Conservation (phyloP, 2,329 filamentous ascomycete species). For the Sclerotinia nivalis region DNA sequence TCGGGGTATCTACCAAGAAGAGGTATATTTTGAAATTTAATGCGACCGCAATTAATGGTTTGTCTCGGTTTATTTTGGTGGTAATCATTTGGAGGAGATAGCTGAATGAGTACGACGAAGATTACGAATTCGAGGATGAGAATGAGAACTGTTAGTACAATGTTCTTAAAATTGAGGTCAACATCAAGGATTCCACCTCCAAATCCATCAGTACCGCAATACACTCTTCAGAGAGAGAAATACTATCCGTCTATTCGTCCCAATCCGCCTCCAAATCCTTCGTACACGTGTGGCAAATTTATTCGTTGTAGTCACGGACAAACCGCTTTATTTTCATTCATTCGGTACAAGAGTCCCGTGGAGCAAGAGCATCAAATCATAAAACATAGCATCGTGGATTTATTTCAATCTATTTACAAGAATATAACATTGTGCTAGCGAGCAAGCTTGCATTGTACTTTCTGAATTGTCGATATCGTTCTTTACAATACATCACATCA, state of each 20-base stretch:
- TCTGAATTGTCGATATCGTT: neutral
- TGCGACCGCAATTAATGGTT: neutral
- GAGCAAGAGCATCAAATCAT: neutral
- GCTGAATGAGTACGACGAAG: neutral
- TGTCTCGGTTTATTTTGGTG: neutral
- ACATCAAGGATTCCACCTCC: neutral
- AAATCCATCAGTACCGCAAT: neutral
- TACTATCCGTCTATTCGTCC: neutral
- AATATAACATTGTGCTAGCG: neutral
- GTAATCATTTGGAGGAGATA: neutral
- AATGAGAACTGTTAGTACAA: neutral
- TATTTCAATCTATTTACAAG: neutral
- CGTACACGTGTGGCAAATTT: neutral
- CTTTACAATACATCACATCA: neutral
- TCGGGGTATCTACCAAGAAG: neutral
- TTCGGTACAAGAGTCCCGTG: neutral
- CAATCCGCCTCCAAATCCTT: neutral
- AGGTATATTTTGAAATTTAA: neutral
- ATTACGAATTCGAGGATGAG: neutral
- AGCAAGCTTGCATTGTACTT: neutral
- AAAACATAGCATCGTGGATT: neutral
- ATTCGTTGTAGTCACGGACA: neutral
- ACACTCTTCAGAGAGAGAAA: neutral
- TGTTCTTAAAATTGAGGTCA: neutral
- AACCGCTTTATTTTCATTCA: neutral